Evolutionary conservation across 495 filamentous ascomycete genomes (phyloP).

Genomic region (Hyphodiscus hymeniophilus): DNA sequence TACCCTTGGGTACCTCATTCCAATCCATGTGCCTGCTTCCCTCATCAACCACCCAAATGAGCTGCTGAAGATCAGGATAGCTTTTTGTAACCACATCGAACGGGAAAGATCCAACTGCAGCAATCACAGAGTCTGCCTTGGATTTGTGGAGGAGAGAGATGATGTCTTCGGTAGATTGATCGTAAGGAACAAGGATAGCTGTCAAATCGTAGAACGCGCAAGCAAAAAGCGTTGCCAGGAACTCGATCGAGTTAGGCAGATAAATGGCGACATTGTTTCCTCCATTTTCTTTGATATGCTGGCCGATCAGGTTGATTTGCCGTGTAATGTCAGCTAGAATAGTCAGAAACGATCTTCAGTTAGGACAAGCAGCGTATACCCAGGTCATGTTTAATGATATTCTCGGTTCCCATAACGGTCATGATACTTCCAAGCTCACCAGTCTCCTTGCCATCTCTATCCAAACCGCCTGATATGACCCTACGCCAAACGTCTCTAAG

Average conservation of each 20-base stretch:
- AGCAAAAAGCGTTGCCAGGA: constrained; percentile 54
- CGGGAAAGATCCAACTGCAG: constrained; percentile 80
- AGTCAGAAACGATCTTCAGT: not conserved
- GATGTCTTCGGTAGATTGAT: constrained; percentile 55
- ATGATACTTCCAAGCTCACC: constrained; percentile 66
- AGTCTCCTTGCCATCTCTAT: constrained; percentile 49
- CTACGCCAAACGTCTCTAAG: constrained; percentile 87
- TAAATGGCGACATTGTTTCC: constrained; percentile 82
- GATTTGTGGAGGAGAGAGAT: constrained; percentile 61
- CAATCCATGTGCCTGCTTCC: constrained; percentile 88
- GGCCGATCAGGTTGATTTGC: constrained; percentile 82
- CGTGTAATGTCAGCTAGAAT: constrained; percentile 58
- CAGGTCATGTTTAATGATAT: constrained; percentile 61
- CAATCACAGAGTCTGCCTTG: constrained; percentile 72
- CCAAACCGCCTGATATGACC: constrained; percentile 54
- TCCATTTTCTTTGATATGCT: constrained; percentile 56
- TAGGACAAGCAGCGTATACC: constrained; percentile 24
- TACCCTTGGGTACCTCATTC: constrained; percentile 69
- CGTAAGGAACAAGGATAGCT: constrained; percentile 76
- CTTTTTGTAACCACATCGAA: constrained; percentile 60
- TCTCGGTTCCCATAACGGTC: constrained; percentile 70
- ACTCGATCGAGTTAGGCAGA: constrained; percentile 87
- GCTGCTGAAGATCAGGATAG: constrained; percentile 61
- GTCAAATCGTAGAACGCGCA: constrained; percentile 77
- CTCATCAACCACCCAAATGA: constrained; percentile 90